phyloP scores from a whole-genome alignment of 257 asterid genomes.

The Osmanthus fragrans region DNA sequence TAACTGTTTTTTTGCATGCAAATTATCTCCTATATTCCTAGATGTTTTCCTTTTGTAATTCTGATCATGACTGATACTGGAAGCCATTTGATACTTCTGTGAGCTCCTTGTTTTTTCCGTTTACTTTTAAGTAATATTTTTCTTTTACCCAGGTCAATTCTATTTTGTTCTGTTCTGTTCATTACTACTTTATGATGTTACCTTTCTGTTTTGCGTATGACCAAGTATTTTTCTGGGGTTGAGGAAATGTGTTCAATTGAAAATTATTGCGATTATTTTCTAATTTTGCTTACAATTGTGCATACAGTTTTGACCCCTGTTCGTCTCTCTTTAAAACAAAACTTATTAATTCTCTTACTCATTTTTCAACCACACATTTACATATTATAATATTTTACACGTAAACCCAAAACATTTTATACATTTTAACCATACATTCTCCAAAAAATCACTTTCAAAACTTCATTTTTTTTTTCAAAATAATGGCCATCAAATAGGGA shows the following conservation, averaged over 20 bases:
- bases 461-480: too few relatives aligned
- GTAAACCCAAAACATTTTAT: too few relatives aligned
- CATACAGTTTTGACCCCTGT: neutral
- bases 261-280: too few relatives aligned
- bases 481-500: too few relatives aligned
- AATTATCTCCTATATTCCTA: neutral
- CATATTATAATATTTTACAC: too few relatives aligned
- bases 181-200: too few relatives aligned
- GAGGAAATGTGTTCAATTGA: neutral
- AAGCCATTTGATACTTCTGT: neutral
- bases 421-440: too few relatives aligned
- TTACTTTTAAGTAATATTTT: neutral
- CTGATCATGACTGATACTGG: neutral
- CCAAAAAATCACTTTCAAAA: too few relatives aligned
- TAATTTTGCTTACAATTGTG: neutral
- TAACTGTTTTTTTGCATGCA: neutral
- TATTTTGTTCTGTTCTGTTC: too few relatives aligned
- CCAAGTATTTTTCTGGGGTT: neutral
- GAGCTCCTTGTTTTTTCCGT: neutral
- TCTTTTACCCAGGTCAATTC: neutral
- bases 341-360: too few relatives aligned
- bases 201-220: neutral
- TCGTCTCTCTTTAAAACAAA: too few relatives aligned
- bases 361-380: too few relatives aligned
- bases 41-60: neutral